Evolutionary conservation across 2,329 filamentous ascomycete species (phyloP).

Genomic region (Bisporella sp.): DNA sequence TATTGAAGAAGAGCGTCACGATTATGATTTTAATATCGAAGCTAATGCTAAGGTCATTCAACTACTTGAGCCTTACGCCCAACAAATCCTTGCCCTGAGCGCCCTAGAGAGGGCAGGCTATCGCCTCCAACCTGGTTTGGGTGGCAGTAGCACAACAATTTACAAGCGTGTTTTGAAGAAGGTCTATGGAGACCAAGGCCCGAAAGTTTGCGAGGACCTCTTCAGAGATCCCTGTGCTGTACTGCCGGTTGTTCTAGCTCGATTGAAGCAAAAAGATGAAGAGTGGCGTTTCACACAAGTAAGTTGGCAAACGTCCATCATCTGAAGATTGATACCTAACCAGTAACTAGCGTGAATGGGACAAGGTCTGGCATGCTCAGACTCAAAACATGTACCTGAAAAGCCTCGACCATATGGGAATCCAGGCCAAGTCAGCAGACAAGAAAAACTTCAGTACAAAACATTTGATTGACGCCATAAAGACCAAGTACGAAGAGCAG

Average conservation of each 20-base stretch:
- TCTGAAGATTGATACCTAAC: neutral
- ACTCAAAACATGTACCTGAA: slow-evolving; percentile 93
- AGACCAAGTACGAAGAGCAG: slow-evolving; percentile 88
- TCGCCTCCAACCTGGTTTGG: slow-evolving; percentile 73
- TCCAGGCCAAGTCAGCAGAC: slow-evolving; percentile 79
- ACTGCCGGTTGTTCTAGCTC: slow-evolving; percentile 78
- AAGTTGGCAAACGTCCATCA: slow-evolving; percentile 13
- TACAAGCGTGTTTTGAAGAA: slow-evolving; percentile 98
- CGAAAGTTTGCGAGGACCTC: slow-evolving; percentile 80
- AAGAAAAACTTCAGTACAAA: slow-evolving; percentile 90
- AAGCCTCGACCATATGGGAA: slow-evolving; percentile 93
- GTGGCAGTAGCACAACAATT: slow-evolving; percentile 91
- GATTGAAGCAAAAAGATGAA: slow-evolving; percentile 92
- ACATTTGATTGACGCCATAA: slow-evolving; percentile 82
- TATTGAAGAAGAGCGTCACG: slow-evolving; percentile 96
- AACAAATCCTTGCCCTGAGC: slow-evolving; percentile 77
- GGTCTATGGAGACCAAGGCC: slow-evolving; percentile 85
- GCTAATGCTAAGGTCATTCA: slow-evolving; percentile 92
- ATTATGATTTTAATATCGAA: slow-evolving; percentile 98
- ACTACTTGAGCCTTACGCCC: slow-evolving; percentile 87
- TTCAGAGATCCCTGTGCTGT: slow-evolving; percentile 79
- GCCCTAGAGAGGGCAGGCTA: slow-evolving; percentile 67
- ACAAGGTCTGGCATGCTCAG: slow-evolving; percentile 96
- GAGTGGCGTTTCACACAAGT: slow-evolving; percentile 91
- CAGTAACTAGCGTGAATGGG: slow-evolving; percentile 74